phyloP scores from a whole-genome alignment of 495 filamentous ascomycete genomes.

The Astrothelium macrocarpum region DNA sequence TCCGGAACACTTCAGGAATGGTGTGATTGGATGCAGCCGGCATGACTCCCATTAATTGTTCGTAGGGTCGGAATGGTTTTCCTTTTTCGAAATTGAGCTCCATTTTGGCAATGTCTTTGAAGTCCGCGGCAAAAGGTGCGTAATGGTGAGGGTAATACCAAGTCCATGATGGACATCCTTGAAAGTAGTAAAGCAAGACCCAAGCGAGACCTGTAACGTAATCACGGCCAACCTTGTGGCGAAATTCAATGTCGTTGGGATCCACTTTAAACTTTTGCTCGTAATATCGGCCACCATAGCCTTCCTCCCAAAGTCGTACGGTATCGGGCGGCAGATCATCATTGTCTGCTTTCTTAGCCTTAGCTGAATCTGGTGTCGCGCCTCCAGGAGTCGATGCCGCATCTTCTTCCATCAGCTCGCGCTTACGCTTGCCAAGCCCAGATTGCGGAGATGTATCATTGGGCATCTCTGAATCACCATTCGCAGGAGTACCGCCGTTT shows the following conservation, averaged over 20 bases:
- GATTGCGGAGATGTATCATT: not conserved
- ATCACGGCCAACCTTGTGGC: conserved; percentile 79
- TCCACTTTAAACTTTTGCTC: conserved; percentile 92
- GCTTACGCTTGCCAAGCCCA: conserved; percentile 16
- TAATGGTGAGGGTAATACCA: conserved; percentile 99
- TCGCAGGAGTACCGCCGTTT: not conserved
- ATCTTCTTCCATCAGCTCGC: conserved; percentile 19
- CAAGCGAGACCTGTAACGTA: conserved; percentile 97
- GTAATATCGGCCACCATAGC: conserved; percentile 93
- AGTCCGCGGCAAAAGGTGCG: conserved; percentile 93
- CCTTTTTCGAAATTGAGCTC: conserved; percentile 78
- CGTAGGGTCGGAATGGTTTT: conserved; percentile 78
- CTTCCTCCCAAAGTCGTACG: conserved; percentile 87
- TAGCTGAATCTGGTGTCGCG: conserved; percentile 40
- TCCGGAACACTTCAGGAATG: conserved; percentile 76
- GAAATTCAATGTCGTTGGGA: conserved; percentile 71
- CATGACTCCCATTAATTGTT: conserved; percentile 97
- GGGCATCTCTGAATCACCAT: not conserved
- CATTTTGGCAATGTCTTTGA: conserved; percentile 72
- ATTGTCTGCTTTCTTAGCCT: conserved; percentile 36
- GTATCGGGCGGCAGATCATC: conserved; percentile 64
- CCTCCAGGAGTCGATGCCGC: conserved; percentile 44
- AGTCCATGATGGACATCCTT: conserved; percentile 94
- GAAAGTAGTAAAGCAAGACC: conserved; percentile 97
- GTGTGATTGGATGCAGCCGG: conserved; percentile 87